These are phyloP conservation scores for Rhynchospora tenuis DNA, from an alignment of 176 grass and related monocot genomes.

Conservation along the genomic window DNA sequence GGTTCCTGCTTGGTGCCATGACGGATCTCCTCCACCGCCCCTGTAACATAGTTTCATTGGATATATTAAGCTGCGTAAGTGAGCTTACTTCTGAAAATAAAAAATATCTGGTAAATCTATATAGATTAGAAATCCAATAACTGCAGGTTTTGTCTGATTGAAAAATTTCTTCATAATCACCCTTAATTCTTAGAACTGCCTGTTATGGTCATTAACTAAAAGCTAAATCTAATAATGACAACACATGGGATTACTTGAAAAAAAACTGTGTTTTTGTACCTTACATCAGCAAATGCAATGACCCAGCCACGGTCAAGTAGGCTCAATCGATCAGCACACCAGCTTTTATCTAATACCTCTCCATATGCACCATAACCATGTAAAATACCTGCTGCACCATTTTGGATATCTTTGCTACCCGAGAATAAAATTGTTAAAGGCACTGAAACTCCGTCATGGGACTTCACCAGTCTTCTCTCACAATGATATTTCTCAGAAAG, in stretches of 20 bases:
- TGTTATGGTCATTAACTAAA: not conserved
- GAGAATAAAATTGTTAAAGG: slow-evolving; percentile 65
- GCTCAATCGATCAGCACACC: slow-evolving; percentile 77
- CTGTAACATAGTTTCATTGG: slow-evolving; percentile 39
- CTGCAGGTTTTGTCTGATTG: not conserved
- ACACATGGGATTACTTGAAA: not conserved
- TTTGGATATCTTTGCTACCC: slow-evolving; percentile 19
- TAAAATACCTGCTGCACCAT: slow-evolving; percentile 59
- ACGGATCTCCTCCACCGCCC: slow-evolving; percentile 59
- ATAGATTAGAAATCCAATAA: not conserved
- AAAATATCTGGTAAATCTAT: not conserved
- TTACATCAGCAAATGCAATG: slow-evolving; percentile 92
- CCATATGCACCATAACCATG: slow-evolving; percentile 93
- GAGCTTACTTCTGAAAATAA: slow-evolving; percentile 5
- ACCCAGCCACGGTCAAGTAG: slow-evolving; percentile 87
- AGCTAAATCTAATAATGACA: slow-evolving; percentile 15
- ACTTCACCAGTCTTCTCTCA: slow-evolving; percentile 60
- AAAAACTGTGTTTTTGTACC: slow-evolving; percentile 36
- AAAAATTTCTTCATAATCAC: not conserved
- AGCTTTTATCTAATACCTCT: slow-evolving; percentile 93
- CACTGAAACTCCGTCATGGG: slow-evolving; percentile 61
- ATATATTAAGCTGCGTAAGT: not conserved
- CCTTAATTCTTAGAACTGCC: not conserved
- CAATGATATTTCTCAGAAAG: slow-evolving; percentile 64
- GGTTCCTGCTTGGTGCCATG: slow-evolving; percentile 67